A percentile compares a stretch with the other conserved stretches of the same genome.
Conservation (phyloP, 2,329 filamentous ascomycete species). For the Aspergillus sergii region DNA sequence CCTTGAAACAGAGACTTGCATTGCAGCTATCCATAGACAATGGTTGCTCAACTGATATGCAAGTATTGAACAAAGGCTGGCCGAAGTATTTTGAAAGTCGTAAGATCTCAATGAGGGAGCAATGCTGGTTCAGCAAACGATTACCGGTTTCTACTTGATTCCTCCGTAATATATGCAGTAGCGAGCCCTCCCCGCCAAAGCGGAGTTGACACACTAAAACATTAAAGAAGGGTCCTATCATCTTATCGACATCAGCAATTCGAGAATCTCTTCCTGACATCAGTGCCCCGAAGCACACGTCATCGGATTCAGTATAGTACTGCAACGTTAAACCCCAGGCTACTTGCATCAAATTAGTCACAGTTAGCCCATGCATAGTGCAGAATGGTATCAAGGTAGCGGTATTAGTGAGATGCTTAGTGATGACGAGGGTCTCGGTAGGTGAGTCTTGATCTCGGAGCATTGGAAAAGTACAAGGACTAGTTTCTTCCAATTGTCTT, state of each 20-base stretch:
- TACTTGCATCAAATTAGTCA: slow-evolving; percentile 9
- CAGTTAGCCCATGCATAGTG: background rate
- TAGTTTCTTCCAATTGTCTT: background rate
- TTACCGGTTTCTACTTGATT: slow-evolving; percentile 1
- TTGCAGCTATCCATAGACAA: background rate
- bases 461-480: background rate
- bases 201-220: background rate
- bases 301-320: slow-evolving; percentile 4
- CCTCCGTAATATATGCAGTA: background rate
- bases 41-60: slow-evolving; percentile 2
- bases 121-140: slow-evolving; percentile 1
- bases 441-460: background rate
- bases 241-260: background rate
- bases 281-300: slow-evolving; percentile 15
- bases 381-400: background rate
- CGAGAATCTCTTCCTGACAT: slow-evolving; percentile 9
- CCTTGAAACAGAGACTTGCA: background rate
- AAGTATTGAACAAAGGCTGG: slow-evolving; percentile 3
- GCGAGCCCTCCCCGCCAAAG: background rate
- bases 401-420: background rate
- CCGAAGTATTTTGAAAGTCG: background rate
- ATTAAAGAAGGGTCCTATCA: slow-evolving; percentile 6
- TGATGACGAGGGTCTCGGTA: background rate
- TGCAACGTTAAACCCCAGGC: slow-evolving; percentile 12
- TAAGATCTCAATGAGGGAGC: background rate